Evolutionary conservation across 1,284 basidiomycete species (phyloP).

Genomic region (Polyporus tsugae): DNA sequence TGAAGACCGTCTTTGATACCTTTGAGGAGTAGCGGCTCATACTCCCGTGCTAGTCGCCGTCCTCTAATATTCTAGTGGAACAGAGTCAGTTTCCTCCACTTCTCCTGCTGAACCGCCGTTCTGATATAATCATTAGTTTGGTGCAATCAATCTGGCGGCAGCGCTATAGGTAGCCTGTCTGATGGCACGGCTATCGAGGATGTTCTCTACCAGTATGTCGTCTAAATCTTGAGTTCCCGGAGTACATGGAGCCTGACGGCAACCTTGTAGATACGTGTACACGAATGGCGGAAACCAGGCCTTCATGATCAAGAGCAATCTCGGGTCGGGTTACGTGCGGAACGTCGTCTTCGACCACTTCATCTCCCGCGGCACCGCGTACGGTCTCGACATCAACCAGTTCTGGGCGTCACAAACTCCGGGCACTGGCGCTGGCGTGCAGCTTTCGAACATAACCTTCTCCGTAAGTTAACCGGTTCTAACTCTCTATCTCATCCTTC

Average conservation of each 20-base stretch:
- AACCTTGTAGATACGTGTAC: constrained; percentile 38
- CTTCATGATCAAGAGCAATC: constrained; percentile 49
- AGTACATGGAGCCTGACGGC: neutral
- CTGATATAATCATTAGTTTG: constrained; percentile 35
- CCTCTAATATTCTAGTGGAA: constrained; percentile 45
- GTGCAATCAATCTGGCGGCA: constrained; percentile 49
- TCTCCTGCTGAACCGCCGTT: no score
- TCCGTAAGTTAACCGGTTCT: constrained; percentile 27
- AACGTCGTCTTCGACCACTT: constrained; percentile 47
- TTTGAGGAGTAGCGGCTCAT: neutral
- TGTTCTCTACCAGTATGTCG: constrained; percentile 39
- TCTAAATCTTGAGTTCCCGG: neutral
- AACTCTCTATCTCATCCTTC: neutral
- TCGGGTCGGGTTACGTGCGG: constrained; percentile 43
- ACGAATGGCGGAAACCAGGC: constrained; percentile 47
- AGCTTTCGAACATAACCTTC: constrained; percentile 43
- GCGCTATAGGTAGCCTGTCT: constrained; percentile 46
- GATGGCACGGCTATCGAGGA: constrained; percentile 44
- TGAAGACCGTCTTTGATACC: neutral
- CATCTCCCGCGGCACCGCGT: constrained; percentile 43
- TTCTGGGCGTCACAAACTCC: constrained; percentile 41
- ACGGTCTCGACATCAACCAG: constrained; percentile 45
- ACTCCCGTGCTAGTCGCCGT: constrained; percentile 34
- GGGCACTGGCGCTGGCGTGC: constrained; percentile 40
- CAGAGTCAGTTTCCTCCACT: constrained; percentile 32